Conservation (phyloP, 1,284 basidiomycete species). For the Clitocybe nebularis region DNA sequence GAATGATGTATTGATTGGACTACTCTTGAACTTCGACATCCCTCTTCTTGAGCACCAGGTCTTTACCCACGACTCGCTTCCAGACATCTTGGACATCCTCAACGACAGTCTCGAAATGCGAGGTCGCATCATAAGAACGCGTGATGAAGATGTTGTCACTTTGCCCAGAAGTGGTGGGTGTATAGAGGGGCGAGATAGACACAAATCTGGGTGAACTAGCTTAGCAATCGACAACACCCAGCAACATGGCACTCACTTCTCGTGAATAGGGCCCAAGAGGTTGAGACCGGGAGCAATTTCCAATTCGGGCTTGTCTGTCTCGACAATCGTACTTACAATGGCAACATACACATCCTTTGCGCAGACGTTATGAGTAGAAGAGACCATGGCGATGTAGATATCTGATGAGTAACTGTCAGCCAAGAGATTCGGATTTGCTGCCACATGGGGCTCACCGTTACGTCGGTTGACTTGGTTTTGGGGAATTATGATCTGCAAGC, state of each 20-base stretch:
- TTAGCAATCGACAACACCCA: too few species aligned
- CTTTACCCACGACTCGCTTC: slow-evolving; percentile 76
- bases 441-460: slow-evolving; percentile 66
- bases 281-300: slow-evolving; percentile 92
- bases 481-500: slow-evolving; percentile 96
- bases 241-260: slow-evolving; percentile 68
- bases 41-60: slow-evolving; percentile 81
- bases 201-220: slow-evolving; percentile 71
- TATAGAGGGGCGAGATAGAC: slow-evolving; percentile 85
- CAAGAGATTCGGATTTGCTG: not conserved
- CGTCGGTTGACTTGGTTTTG: slow-evolving; percentile 96
- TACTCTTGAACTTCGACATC: slow-evolving; percentile 67
- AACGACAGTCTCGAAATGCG: slow-evolving; percentile 97
- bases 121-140: slow-evolving; percentile 96
- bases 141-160: slow-evolving; percentile 95
- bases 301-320: slow-evolving; percentile 89
- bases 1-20: slow-evolving; percentile 10
- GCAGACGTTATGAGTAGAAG: slow-evolving; percentile 95
- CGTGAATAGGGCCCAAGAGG: slow-evolving; percentile 89
- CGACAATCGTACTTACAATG: slow-evolving; percentile 98
- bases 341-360: slow-evolving; percentile 94
- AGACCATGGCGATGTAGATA: slow-evolving; percentile 98
- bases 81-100: slow-evolving; percentile 94
- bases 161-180: slow-evolving; percentile 79
- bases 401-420: slow-evolving; percentile 60